These are phyloP conservation scores for Babesia divergens DNA, from an alignment of 169 alveolate genomes.

Conservation along the genomic window DNA sequence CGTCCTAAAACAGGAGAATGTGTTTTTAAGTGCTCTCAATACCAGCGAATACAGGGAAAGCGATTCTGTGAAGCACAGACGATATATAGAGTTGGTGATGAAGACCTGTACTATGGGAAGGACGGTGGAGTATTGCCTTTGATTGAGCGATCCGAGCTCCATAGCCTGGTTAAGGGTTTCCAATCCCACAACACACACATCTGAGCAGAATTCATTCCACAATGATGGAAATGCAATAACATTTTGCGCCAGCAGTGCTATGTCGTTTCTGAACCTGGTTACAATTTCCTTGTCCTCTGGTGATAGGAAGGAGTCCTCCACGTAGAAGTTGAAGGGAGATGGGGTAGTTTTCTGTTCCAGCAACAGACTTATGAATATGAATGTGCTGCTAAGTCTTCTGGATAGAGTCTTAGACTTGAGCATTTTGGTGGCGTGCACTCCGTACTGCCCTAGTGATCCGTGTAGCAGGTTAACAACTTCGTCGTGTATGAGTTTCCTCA, in stretches of 20 bases:
- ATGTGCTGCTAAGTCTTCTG: conserved; percentile 36
- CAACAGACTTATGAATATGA: conserved; percentile 34
- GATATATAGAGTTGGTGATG: conserved; percentile 48
- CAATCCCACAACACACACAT: conserved; percentile 39
- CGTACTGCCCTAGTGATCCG: conserved; percentile 44
- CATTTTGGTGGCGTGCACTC: background rate
- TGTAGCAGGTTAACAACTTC: conserved; percentile 37
- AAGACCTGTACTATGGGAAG: conserved; percentile 54
- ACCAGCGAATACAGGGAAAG: conserved; percentile 52
- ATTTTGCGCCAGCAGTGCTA: conserved; percentile 24
- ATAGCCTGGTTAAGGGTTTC: conserved; percentile 14
- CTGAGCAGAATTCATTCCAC: conserved; percentile 42
- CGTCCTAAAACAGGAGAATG: conserved; percentile 24
- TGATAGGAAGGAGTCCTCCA: conserved; percentile 57
- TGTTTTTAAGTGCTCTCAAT: conserved; percentile 41
- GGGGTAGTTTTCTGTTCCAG: conserved; percentile 1
- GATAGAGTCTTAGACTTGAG: conserved; percentile 15
- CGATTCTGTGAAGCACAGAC: conserved; percentile 62
- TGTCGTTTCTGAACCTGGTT: conserved; percentile 32
- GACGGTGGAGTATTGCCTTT: conserved; percentile 15
- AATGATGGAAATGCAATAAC: conserved; percentile 7
- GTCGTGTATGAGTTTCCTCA: conserved; percentile 44
- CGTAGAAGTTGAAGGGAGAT: conserved; percentile 15
- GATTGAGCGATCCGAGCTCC: conserved; percentile 32
- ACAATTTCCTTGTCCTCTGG: conserved; percentile 47